Percentiles rank a stretch among this genome's conserved stretches.
Conservation (phyloP, 164 flowering plant species). For the Dillenia turbinata region DNA sequence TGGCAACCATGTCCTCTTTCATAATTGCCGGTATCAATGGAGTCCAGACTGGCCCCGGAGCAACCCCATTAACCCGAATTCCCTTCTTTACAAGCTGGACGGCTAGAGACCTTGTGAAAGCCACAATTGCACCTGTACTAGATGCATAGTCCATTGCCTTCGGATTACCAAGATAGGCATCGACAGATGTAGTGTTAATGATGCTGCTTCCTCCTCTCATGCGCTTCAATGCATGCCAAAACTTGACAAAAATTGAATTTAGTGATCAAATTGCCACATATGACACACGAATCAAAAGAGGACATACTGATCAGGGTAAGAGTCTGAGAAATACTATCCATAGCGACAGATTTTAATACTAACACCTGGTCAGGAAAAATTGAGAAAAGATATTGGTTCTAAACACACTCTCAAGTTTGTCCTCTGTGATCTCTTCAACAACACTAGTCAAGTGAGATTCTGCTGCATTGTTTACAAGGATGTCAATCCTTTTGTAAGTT, state of each 20-base stretch:
- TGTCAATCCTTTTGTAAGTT: conserved; percentile 48
- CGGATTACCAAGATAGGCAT: conserved; percentile 57
- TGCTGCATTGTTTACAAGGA: conserved; percentile 60
- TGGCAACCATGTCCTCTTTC: conserved; percentile 32
- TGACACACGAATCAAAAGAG: too few relatives aligned
- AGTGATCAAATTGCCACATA: too few relatives aligned
- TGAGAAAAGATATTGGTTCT: conserved; percentile 52
- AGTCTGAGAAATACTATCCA: neutral
- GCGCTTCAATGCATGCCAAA: conserved; percentile 65
- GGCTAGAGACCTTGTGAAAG: conserved; percentile 61
- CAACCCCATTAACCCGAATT: conserved; percentile 77
- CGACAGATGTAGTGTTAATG: conserved; percentile 65
- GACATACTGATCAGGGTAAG: too few relatives aligned
- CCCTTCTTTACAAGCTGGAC: conserved; percentile 53
- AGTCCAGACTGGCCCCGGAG: conserved; percentile 80
- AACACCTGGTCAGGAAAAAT: conserved; percentile 42
- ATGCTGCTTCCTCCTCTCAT: conserved; percentile 66
- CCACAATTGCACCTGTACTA: conserved; percentile 75
- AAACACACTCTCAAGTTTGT: conserved; percentile 50
- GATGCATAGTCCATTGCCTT: conserved; percentile 64
- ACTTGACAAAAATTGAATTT: neutral
- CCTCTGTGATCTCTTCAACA: conserved; percentile 46
- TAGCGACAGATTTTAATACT: neutral
- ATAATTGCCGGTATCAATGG: conserved; percentile 69
- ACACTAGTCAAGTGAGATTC: conserved; percentile 41